These are phyloP conservation scores for Diaporthe sp. DNA, from an alignment of 2,329 filamentous ascomycete genomes.

Conservation along the genomic window DNA sequence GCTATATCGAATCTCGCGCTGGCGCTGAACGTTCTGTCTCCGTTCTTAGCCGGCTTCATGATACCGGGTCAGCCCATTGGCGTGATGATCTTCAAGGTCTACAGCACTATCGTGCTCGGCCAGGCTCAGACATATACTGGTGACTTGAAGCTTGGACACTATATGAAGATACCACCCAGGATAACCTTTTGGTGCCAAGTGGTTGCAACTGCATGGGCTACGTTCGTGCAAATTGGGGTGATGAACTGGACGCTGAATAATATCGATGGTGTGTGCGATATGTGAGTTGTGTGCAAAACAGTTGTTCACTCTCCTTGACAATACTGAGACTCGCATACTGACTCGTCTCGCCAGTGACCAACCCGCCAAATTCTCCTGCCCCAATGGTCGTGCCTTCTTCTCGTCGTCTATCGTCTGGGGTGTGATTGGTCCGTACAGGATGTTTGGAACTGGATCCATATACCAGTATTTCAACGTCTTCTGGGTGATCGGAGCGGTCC, in stretches of 20 bases:
- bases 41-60: constrained; percentile 70
- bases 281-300: constrained; percentile 41
- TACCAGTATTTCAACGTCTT: constrained; percentile 65
- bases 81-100: constrained; percentile 70
- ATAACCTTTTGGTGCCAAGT: constrained; percentile 54
- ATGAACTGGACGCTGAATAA: constrained; percentile 59
- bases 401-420: constrained; percentile 69
- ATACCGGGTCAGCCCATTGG: constrained; percentile 67
- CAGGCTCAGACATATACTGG: constrained; percentile 51
- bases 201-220: constrained; percentile 56
- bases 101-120: constrained; percentile 53
- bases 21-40: constrained; percentile 65
- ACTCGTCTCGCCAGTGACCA: constrained; percentile 52
- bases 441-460: constrained; percentile 66
- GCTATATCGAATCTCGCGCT: constrained; percentile 65
- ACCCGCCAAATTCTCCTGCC: constrained; percentile 58
- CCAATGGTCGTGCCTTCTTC: constrained; percentile 60
- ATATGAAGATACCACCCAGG: constrained; percentile 58
- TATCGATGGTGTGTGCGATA: constrained; percentile 63
- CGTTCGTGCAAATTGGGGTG: constrained; percentile 59
- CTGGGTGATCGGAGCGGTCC: constrained; percentile 63
- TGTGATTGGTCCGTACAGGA: constrained; percentile 66
- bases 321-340: constrained; percentile 48
- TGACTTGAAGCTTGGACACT: constrained; percentile 54
- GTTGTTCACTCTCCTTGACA: too few relatives aligned